Evolutionary conservation across 2,329 filamentous ascomycete species (phyloP).

Genomic region (Colletotrichum graminicola): DNA sequence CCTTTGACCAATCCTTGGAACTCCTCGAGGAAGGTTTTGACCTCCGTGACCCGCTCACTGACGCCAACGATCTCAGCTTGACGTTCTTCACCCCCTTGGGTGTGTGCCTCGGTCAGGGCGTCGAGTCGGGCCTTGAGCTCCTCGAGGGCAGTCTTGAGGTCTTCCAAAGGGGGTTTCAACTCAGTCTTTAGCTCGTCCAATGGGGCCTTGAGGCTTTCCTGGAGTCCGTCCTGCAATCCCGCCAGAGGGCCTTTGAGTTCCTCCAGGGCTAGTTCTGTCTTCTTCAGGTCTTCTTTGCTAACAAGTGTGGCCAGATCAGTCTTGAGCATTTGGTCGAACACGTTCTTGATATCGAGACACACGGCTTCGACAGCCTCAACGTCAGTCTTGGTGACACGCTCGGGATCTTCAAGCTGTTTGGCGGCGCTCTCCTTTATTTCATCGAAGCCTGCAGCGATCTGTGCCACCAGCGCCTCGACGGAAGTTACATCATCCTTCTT

Average conservation of each 20-base stretch:
- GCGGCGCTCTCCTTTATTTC: conserved; percentile 74
- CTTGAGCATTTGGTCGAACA: conserved; percentile 79
- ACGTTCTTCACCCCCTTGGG: conserved; percentile 84
- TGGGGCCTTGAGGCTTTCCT: conserved; percentile 26
- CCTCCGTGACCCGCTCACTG: conserved; percentile 81
- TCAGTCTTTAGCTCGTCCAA: conserved; percentile 22
- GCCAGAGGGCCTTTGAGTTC: conserved; percentile 32
- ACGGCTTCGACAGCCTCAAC: conserved; percentile 84
- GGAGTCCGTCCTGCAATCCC: conserved; percentile 12
- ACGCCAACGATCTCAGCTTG: conserved; percentile 86
- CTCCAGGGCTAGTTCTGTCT: conserved; percentile 74
- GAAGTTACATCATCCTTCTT: conserved; percentile 83
- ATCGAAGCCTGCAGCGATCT: conserved; percentile 81
- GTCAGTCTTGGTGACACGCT: conserved; percentile 83
- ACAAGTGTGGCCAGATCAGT: conserved; percentile 79
- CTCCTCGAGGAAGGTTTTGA: conserved; percentile 82
- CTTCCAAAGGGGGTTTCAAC: conserved; percentile 62
- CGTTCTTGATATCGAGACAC: conserved; percentile 86
- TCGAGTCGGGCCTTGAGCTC: conserved; percentile 69
- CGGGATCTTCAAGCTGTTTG: conserved; percentile 66
- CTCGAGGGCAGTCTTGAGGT: conserved; percentile 73
- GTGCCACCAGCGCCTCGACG: conserved; percentile 82
- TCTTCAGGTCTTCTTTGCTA: conserved; percentile 81
- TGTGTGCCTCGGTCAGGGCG: conserved; percentile 77
- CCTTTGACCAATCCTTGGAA: conserved; percentile 81